Percentiles rank a stretch among this genome's conserved stretches.
phyloP scores from a whole-genome alignment of 179 eudicot species.

The Pouteria campechiana region DNA sequence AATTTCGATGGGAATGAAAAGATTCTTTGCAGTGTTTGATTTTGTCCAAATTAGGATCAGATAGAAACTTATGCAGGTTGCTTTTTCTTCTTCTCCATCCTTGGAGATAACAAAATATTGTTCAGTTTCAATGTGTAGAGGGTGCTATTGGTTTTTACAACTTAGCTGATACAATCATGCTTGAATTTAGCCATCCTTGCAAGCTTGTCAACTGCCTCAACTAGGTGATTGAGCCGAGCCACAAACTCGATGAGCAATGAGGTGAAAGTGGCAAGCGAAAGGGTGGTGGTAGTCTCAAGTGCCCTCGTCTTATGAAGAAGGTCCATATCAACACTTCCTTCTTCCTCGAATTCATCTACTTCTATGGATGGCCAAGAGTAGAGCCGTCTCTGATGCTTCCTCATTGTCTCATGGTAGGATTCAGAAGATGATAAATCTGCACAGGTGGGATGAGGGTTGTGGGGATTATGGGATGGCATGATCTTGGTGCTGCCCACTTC shows the following conservation, averaged over 20 bases:
- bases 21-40: too few species aligned
- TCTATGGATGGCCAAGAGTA: slow-evolving; percentile 45
- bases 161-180: too few species aligned
- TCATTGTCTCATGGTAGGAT: slow-evolving; percentile 30
- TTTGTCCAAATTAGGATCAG: too few species aligned
- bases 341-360: slow-evolving; percentile 26
- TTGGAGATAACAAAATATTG: too few species aligned
- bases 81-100: too few species aligned
- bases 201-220: slow-evolving; percentile 55
- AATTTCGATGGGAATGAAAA: too few species aligned
- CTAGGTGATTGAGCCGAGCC: slow-evolving; percentile 54
- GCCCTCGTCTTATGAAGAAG: slow-evolving; percentile 22
- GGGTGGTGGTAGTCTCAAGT: slow-evolving; percentile 29
- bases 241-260: slow-evolving; percentile 53
- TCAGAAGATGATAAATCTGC: slow-evolving; percentile 8
- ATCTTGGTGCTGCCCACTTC: slow-evolving; percentile 6
- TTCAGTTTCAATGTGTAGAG: too few species aligned
- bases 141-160: too few species aligned
- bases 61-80: too few species aligned
- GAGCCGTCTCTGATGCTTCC: slow-evolving; percentile 32
- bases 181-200: slow-evolving; percentile 42
- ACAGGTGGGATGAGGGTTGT: slow-evolving; percentile 1
- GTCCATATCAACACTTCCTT: slow-evolving; percentile 14
- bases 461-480: neutral
- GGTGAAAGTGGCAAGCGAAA: slow-evolving; percentile 45